Evolutionary conservation across 1,284 basidiomycete species (phyloP), one percentile per base, ranked within the genome.

Genomic region (Pascua guehoae): DNA sequence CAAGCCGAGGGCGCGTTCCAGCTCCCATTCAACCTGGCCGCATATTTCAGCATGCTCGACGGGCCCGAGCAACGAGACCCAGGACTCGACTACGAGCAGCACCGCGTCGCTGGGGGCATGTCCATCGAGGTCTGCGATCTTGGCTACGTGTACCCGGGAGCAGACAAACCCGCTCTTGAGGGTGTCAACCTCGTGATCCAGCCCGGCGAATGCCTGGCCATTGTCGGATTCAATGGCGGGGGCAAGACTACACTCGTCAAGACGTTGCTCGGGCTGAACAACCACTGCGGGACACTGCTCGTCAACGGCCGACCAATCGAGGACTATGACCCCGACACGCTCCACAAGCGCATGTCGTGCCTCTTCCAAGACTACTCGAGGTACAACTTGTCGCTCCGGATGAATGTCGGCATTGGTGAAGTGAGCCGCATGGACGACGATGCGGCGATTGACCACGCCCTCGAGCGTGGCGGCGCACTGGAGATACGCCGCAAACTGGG

Each of bases 321-420:
- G 41, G 80, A 79, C 42, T 83, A 85, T 67, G 78, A 82, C 54
- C 85, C 88, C 24, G 73, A 73, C 12, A 86, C 88, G 50, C 84
- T 88, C 62, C 89, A 91, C 71, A 77, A 78, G 42, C 86, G 86
- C 70, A 77, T 85, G 37, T 85, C 86, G 10, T 85, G 85, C n/a
- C 85, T 91, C 16, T 88, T 91, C 72, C 89, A 92, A 71, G 85
- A 85, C 47, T 91, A 89, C 73, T 85, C 85, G 38, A 86, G 86
- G 70, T 89, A 87, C 71, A 85, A 84, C 67, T 81, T 86, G 12
- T 83, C 86, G 0, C 80, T 89, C 16, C 81, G 84, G 60, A 86
- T 88, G 66, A 91, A 91, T 66, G 85, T 89, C 24, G 89, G 88
- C 15, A 76, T 91, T 4, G 89, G 89, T 18, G 82, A 82, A 66